Evolutionary conservation across 148 eudicot species (phyloP).

Genomic region (Suaeda aralocaspica): DNA sequence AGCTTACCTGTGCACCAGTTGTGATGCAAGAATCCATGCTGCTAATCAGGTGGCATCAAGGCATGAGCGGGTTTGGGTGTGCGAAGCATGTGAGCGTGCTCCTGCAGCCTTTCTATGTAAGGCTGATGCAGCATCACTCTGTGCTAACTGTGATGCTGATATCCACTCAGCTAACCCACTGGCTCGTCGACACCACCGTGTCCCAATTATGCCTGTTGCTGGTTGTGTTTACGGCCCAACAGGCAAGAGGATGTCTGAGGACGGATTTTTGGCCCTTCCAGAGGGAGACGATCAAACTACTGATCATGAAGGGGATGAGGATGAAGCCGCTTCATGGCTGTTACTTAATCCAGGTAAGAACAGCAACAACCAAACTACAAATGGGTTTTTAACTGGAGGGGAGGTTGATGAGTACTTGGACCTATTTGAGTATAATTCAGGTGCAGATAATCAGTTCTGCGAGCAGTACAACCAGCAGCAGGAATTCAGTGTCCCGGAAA

Average conservation of each 20-base stretch:
- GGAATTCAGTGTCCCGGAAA: conserved; percentile 36
- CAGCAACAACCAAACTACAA: conserved; percentile 23
- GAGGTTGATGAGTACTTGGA: conserved; percentile 68
- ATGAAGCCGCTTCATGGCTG: conserved; percentile 85
- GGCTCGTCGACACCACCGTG: conserved; percentile 81
- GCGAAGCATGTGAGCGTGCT: conserved; percentile 77
- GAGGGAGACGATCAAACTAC: conserved; percentile 31
- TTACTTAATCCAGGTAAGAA: conserved; percentile 52
- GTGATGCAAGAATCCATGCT: conserved; percentile 58
- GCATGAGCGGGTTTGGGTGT: conserved; percentile 70
- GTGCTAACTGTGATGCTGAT: conserved; percentile 66
- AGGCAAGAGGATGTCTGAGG: conserved; percentile 16
- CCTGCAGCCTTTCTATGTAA: conserved; percentile 88
- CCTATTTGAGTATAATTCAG: conserved; percentile 51
- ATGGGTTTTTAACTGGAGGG: conserved; percentile 40
- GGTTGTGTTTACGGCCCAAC: conserved; percentile 31
- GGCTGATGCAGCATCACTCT: conserved; percentile 89
- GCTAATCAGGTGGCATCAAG: conserved; percentile 38
- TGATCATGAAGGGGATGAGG: conserved; percentile 53
- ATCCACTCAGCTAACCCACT: conserved; percentile 93
- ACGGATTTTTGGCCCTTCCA: conserved; percentile 30
- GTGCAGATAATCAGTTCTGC: conserved; percentile 36
- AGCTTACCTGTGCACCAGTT: conserved; percentile 56
- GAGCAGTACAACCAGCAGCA: conserved; percentile 40
- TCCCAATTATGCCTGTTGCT: conserved; percentile 51